A percentile compares a stretch with the other conserved stretches of the same genome.
phyloP scores from a whole-genome alignment of 2,329 filamentous ascomycete genomes.

The Malbranchea zuffiana region DNA sequence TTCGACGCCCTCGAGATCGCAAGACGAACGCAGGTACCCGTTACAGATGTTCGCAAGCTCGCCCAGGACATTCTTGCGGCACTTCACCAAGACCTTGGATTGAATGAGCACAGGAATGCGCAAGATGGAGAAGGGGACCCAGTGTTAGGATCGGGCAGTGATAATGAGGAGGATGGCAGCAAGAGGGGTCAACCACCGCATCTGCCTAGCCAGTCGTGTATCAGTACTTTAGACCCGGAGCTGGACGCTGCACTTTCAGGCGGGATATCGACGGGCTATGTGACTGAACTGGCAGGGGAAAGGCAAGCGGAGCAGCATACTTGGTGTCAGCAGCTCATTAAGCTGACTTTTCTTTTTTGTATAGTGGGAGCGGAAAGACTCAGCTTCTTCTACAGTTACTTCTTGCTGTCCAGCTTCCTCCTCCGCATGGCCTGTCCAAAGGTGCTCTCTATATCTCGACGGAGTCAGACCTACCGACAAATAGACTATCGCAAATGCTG shows the following conservation, averaged over 20 bases:
- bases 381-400: constrained; percentile 81
- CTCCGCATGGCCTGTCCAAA: constrained; percentile 58
- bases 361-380: constrained; percentile 80
- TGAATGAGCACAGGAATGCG: constrained; percentile 18
- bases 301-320: constrained; percentile 43
- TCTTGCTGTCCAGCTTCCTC: constrained; percentile 69
- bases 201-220: constrained; percentile 45
- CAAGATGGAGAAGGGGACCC: not conserved
- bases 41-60: constrained; percentile 68
- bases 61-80: constrained; percentile 55
- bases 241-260: constrained; percentile 65
- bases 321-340: not conserved
- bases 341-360: constrained; percentile 8
- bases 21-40: constrained; percentile 70
- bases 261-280: constrained; percentile 66
- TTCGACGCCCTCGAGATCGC: constrained; percentile 74
- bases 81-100: constrained; percentile 53
- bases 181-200: constrained; percentile 1
- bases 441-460: constrained; percentile 90
- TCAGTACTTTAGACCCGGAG: constrained; percentile 68
- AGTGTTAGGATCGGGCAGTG: not conserved
- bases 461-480: constrained; percentile 73
- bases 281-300: constrained; percentile 87
- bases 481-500: constrained; percentile 70
- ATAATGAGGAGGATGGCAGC: not conserved